These are phyloP conservation scores for Botrytis sinoallii DNA, from an alignment of 2,329 filamentous ascomycete species.

Conservation along the genomic window DNA sequence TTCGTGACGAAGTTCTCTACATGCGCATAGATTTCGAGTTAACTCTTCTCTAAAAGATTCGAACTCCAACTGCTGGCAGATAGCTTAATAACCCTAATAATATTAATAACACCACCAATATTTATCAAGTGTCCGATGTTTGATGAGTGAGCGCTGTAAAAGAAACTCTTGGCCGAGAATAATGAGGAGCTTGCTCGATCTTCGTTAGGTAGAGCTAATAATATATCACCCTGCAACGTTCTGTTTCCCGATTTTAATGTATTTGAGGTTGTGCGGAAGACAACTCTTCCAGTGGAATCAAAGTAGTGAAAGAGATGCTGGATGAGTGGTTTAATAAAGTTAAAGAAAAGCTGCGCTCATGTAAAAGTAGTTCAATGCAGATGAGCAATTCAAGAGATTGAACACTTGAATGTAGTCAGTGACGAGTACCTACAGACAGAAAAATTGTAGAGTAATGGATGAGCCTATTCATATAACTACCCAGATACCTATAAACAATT, in stretches of 20 bases:
- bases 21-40: background rate
- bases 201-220: background rate
- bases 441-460: no score
- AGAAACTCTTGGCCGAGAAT: background rate
- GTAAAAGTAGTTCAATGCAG: background rate
- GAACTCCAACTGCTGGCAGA: background rate
- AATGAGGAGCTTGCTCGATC: background rate
- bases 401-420: background rate
- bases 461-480: background rate
- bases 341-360: background rate
- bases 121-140: background rate
- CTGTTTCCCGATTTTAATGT: fast-evolving
- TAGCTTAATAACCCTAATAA: background rate
- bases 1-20: background rate
- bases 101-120: no score
- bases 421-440: background rate
- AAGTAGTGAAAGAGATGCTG: background rate
- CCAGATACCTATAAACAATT: background rate
- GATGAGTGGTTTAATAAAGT: background rate
- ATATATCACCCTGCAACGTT: background rate
- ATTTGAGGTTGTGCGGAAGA: background rate
- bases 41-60: no score
- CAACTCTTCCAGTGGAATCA: background rate
- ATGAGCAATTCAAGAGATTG: background rate
- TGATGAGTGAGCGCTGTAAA: background rate